Percentiles rank a stretch among this genome's conserved stretches.
These are phyloP conservation scores for Elongisporangium senticosum DNA, from an alignment of 352 stramenopile species.

Conservation along the genomic window DNA sequence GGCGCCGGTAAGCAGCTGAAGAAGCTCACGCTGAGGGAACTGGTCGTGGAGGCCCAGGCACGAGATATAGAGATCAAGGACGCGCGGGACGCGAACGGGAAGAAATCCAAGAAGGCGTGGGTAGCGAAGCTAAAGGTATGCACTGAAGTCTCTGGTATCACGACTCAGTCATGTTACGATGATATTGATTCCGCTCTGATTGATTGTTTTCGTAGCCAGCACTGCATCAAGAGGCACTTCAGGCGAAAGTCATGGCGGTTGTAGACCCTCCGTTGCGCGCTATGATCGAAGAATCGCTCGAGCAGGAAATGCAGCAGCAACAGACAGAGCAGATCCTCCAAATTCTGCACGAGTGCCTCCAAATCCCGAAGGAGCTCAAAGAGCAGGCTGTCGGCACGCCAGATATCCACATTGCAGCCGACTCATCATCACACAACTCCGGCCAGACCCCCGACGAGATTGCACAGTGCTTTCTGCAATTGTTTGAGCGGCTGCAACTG, in stretches of 20 bases:
- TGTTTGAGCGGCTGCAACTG: not conserved
- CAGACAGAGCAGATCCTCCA: not conserved
- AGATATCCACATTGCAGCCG: not conserved
- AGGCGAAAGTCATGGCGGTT: slow-evolving; percentile 4
- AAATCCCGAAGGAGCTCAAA: not conserved
- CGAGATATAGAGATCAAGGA: slow-evolving; percentile 34
- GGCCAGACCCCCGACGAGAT: not conserved
- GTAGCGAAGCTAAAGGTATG: slow-evolving; percentile 39
- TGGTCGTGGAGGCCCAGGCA: slow-evolving; percentile 49
- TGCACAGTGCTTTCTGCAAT: not conserved
- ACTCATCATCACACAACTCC: not conserved
- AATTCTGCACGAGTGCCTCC: not conserved
- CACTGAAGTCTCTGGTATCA: no score
- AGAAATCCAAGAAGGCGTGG: slow-evolving; percentile 60
- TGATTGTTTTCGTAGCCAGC: slow-evolving; percentile 15
- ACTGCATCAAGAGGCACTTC: slow-evolving; percentile 14
- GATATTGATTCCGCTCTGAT: not conserved
- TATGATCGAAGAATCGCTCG: not conserved
- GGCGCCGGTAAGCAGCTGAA: slow-evolving; percentile 42
- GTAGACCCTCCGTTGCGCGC: slow-evolving; percentile 2
- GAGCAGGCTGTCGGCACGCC: not conserved
- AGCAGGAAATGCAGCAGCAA: not conserved
- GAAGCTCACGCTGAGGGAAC: slow-evolving; percentile 50
- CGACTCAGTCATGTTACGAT: not conserved
- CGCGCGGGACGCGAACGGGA: slow-evolving; percentile 30